A percentile compares a stretch with the other conserved stretches of the same genome.
Conservation (phyloP, 495 filamentous ascomycete species). For the Neurospora sp. region DNA sequence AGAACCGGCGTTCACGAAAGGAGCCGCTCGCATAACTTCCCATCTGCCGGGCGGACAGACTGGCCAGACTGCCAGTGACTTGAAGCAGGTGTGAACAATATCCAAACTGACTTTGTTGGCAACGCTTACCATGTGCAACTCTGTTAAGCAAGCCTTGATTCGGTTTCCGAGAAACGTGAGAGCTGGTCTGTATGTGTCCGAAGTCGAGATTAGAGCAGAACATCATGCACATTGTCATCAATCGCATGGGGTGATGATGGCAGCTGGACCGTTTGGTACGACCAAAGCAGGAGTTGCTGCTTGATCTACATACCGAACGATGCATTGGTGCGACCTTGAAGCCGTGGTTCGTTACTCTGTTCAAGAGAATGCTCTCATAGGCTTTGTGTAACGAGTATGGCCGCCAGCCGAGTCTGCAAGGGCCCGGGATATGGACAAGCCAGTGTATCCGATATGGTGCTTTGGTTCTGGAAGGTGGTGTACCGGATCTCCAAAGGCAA, state of each 20-base stretch:
- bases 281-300: neutral
- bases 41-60: neutral
- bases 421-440: neutral
- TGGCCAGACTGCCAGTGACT: neutral
- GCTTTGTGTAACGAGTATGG: neutral
- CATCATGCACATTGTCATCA: neutral
- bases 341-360: neutral
- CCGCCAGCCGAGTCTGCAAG: neutral
- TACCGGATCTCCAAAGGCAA: neutral
- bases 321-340: neutral
- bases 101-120: neutral
- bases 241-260: neutral
- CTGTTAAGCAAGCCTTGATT: neutral
- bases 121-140: neutral
- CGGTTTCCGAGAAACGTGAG: neutral
- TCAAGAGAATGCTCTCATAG: neutral
- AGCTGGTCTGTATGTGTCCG: neutral
- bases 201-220: neutral
- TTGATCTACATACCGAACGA: no score
- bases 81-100: neutral
- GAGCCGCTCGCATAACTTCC: neutral
- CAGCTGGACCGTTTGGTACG: neutral
- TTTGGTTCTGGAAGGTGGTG: neutral
- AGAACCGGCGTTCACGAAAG: neutral
- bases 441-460: neutral